These are phyloP conservation scores for Hymenoscyphus infarciens DNA, from an alignment of 2,329 filamentous ascomycete species.

Conservation along the genomic window DNA sequence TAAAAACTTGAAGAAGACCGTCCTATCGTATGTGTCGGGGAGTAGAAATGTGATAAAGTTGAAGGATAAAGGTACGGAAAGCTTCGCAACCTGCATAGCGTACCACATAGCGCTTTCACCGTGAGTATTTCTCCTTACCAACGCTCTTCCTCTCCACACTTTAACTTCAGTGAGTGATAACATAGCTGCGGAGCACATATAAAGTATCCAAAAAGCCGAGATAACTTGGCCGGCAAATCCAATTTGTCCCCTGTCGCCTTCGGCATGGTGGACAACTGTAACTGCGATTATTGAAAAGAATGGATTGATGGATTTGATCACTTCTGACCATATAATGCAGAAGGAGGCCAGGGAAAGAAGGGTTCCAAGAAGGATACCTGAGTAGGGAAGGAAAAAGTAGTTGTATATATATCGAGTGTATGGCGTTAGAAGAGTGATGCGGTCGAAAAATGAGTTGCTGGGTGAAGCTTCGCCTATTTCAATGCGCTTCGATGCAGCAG, in stretches of 20 bases:
- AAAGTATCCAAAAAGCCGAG: conserved; percentile 83
- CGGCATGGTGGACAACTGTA: conserved; percentile 55
- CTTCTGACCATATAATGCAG: conserved; percentile 88
- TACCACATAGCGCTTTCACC: conserved; percentile 96
- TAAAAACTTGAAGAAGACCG: conserved; percentile 83
- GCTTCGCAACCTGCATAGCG: conserved; percentile 82
- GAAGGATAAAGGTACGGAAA: conserved; percentile 90
- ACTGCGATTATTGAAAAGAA: conserved; percentile 68
- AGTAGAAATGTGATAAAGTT: conserved; percentile 94
- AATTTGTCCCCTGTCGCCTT: conserved; percentile 67
- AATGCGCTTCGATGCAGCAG: conserved; percentile 73
- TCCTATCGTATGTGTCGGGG: conserved; percentile 66
- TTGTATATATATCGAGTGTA: conserved; percentile 78
- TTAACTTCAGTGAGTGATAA: conserved; percentile 88
- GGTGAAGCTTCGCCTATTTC: conserved; percentile 64
- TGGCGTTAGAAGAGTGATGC: conserved; percentile 65
- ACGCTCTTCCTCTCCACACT: conserved; percentile 92
- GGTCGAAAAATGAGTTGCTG: conserved; percentile 51
- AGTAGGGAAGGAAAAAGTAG: conserved; percentile 67
- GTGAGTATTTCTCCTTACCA: conserved; percentile 88
- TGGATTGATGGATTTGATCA: conserved; percentile 78
- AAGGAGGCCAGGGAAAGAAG: conserved; percentile 72
- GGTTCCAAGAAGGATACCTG: conserved; percentile 61
- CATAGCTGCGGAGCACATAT: conserved; percentile 91
- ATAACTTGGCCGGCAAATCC: conserved; percentile 84